phyloP scores from a whole-genome alignment of 2,329 filamentous ascomycete species.

The Epichloe sp. region DNA sequence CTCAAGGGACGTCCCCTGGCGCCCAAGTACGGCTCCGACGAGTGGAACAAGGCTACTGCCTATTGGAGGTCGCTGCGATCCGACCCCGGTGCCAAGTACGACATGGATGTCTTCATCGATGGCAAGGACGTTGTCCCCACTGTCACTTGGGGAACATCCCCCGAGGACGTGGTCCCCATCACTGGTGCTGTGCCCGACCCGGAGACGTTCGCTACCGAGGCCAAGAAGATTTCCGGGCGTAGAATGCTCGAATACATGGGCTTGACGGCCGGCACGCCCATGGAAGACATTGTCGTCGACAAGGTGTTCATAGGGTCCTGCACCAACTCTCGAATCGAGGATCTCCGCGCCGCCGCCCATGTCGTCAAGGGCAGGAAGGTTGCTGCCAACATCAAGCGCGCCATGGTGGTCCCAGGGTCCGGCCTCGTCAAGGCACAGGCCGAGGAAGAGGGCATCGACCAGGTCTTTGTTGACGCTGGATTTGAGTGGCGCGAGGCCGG shows the following conservation, averaged over 20 bases:
- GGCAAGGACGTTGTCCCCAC: conserved; percentile 89
- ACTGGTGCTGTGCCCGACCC: conserved; percentile 83
- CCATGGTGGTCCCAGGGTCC: conserved; percentile 93
- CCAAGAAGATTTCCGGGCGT: conserved; percentile 67
- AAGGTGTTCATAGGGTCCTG: conserved; percentile 98
- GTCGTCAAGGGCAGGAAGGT: conserved; percentile 81
- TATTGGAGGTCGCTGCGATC: conserved; percentile 84
- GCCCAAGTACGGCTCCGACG: conserved; percentile 67
- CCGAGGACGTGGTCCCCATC: conserved; percentile 92
- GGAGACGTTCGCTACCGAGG: conserved; percentile 67
- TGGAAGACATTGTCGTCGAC: conserved; percentile 86
- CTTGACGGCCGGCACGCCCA: conserved; percentile 67
- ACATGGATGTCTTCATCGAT: conserved; percentile 79
- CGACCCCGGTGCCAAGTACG: conserved; percentile 79
- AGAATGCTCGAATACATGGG: conserved; percentile 96
- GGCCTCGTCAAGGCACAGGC: conserved; percentile 88
- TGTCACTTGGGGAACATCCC: conserved; percentile 92
- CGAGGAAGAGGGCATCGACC: conserved; percentile 82
- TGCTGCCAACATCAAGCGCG: conserved; percentile 78
- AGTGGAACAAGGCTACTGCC: conserved; percentile 77
- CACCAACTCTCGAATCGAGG: conserved; percentile 94
- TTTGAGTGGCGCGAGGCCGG: conserved; percentile 98
- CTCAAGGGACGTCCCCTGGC: conserved; percentile 84
- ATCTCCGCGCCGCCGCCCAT: conserved; percentile 74
- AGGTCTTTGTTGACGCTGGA: conserved; percentile 80